Conservation (phyloP, 345 rosid species). For the Carallia brachiata region DNA sequence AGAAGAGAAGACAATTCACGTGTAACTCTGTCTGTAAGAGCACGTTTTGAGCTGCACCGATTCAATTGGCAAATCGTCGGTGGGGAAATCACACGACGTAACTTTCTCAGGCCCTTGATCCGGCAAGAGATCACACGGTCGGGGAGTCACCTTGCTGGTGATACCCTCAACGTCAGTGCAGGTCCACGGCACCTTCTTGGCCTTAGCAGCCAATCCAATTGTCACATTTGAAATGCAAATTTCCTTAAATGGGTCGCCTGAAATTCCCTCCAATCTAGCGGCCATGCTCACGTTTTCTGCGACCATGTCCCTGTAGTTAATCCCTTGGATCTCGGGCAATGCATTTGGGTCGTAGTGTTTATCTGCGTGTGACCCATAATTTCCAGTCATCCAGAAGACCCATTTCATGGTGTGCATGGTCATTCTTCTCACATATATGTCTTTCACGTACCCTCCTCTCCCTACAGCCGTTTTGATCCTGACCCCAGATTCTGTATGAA, state of each 20-base stretch:
- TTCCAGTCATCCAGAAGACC: constrained; percentile 77
- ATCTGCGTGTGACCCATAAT: constrained; percentile 68
- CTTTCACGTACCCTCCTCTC: constrained; percentile 67
- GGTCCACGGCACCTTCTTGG: constrained; percentile 68
- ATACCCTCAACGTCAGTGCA: constrained; percentile 57
- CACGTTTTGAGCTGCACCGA: constrained; percentile 56
- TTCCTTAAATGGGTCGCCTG: constrained; percentile 54
- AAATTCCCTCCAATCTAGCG: constrained; percentile 62
- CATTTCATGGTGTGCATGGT: constrained; percentile 77
- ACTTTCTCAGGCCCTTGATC: constrained; percentile 41
- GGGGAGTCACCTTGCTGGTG: constrained; percentile 52
- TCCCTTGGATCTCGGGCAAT: constrained; percentile 52
- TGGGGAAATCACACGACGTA: constrained; percentile 58
- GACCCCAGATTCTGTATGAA: constrained; percentile 70
- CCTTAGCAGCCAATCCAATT: constrained; percentile 49
- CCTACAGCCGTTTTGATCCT: constrained; percentile 77
- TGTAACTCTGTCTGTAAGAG: constrained; percentile 30
- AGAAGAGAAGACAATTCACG: constrained; percentile 15
- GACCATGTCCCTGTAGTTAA: constrained; percentile 60
- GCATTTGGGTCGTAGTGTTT: constrained; percentile 65
- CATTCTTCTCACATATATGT: constrained; percentile 51
- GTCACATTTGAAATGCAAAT: constrained; percentile 73
- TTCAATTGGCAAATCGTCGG: constrained; percentile 59
- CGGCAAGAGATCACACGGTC: constrained; percentile 48
- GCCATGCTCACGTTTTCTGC: constrained; percentile 68